A percentile compares a stretch with the other conserved stretches of the same genome.
phyloP scores from a whole-genome alignment of 2,329 filamentous ascomycete species.

The Cladosporium velox region DNA sequence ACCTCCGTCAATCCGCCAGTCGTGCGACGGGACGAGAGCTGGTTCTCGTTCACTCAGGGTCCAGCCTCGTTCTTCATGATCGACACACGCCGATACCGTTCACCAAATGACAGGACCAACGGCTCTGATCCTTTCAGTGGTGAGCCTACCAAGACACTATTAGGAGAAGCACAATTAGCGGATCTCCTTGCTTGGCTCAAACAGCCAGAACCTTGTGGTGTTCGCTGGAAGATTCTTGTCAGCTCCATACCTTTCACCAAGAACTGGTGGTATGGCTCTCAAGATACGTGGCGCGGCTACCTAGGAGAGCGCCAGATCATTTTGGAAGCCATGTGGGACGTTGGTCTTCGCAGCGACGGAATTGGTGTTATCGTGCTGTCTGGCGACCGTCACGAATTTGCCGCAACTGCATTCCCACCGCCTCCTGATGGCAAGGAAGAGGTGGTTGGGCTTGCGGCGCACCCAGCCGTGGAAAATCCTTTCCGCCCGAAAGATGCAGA shows the following conservation, averaged over 20 bases:
- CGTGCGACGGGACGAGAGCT: slow-evolving; percentile 65
- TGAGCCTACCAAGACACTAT: slow-evolving; percentile 71
- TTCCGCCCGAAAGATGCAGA: slow-evolving; percentile 19
- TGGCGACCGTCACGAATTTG: slow-evolving; percentile 96
- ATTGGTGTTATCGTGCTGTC: slow-evolving; percentile 84
- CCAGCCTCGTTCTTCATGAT: slow-evolving; percentile 93
- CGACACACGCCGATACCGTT: slow-evolving; percentile 86
- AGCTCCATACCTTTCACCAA: slow-evolving; percentile 94
- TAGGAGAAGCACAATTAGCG: slow-evolving; percentile 74
- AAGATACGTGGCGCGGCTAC: slow-evolving; percentile 95
- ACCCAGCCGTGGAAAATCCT: slow-evolving; percentile 16
- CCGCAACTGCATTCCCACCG: slow-evolving; percentile 73
- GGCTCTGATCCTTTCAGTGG: slow-evolving; percentile 56
- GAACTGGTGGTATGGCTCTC: slow-evolving; percentile 87
- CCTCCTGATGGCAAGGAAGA: slow-evolving; percentile 53
- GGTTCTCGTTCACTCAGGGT: slow-evolving; percentile 86
- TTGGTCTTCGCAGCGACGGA: slow-evolving; percentile 66
- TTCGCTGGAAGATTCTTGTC: slow-evolving; percentile 91
- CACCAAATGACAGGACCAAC: slow-evolving; percentile 61
- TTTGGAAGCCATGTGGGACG: slow-evolving; percentile 90
- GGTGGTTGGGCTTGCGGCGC: slow-evolving; percentile 31
- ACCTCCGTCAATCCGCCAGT: slow-evolving; percentile 77
- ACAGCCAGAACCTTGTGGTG: slow-evolving; percentile 70
- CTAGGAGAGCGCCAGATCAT: slow-evolving; percentile 75
- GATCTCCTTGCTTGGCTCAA: slow-evolving; percentile 78